phyloP scores from a whole-genome alignment of 345 rosid genomes.

The Bruguiera parviflora region DNA sequence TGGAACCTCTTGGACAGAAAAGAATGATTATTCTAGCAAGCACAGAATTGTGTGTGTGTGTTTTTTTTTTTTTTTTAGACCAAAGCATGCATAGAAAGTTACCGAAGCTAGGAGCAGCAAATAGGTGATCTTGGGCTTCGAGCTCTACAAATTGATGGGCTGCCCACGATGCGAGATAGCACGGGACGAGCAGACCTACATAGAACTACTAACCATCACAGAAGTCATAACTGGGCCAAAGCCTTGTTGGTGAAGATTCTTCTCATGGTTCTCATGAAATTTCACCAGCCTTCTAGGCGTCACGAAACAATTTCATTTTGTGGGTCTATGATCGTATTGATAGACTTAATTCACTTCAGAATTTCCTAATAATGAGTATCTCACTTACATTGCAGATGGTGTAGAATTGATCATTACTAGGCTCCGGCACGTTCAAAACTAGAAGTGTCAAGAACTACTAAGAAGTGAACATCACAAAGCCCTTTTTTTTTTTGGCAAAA shows the following conservation, averaged over 20 bases:
- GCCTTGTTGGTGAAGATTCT: not conserved
- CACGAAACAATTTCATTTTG: not conserved
- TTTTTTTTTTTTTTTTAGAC: too few species aligned
- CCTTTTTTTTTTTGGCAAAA: not conserved
- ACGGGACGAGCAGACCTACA: not conserved
- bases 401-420: not conserved
- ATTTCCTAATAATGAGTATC: not conserved
- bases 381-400: not conserved
- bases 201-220: not conserved
- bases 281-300: too few species aligned
- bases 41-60: too few species aligned
- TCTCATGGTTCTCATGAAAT: not conserved
- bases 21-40: not conserved
- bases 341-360: too few species aligned
- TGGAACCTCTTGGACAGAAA: not conserved
- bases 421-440: not conserved
- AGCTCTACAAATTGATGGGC: not conserved
- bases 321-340: too few species aligned
- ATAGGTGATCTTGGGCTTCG: not conserved
- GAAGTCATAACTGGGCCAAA: not conserved
- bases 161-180: not conserved
- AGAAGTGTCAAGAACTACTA: not conserved
- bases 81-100: not conserved
- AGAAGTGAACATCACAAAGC: not conserved
- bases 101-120: not conserved